phyloP scores from a whole-genome alignment of 2,329 filamentous ascomycete genomes.

The Chrysoporthe austroafricana region DNA sequence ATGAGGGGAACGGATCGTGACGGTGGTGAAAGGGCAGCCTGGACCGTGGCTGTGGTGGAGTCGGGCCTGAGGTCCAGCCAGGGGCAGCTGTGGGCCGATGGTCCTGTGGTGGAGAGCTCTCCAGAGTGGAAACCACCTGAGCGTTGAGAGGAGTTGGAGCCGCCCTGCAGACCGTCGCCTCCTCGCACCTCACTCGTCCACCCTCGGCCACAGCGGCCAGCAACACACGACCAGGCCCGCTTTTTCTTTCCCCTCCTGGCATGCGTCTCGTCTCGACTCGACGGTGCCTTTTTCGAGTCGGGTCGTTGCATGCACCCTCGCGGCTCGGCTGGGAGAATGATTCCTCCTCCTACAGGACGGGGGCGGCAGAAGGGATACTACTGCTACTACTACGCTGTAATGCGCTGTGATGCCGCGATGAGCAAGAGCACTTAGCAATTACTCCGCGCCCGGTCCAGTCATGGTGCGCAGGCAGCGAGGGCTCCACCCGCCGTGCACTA shows the following conservation, averaged over 20 bases:
- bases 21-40: constrained; percentile 6
- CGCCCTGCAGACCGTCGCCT: constrained; percentile 6
- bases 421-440: constrained; percentile 15
- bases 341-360: constrained; percentile 13
- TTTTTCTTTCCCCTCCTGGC: constrained; percentile 7
- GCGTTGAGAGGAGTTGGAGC: neutral
- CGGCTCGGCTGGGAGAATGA: constrained; percentile 15
- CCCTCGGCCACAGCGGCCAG: constrained; percentile 14
- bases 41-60: constrained; percentile 15
- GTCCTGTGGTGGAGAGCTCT: neutral
- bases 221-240: constrained; percentile 13
- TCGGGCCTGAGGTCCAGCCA: constrained; percentile 3
- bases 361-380: neutral
- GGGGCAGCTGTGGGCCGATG: constrained; percentile 1
- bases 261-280: neutral
- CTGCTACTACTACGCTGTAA: neutral
- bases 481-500: constrained; percentile 1
- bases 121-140: neutral
- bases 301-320: constrained; percentile 6
- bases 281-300: neutral
- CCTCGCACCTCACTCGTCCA: constrained; percentile 22
- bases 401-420: constrained; percentile 11
- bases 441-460: neutral
- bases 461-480: neutral
- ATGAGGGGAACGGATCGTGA: constrained; percentile 6